A percentile compares a stretch with the other conserved stretches of the same genome.
phyloP scores from a whole-genome alignment of 495 filamentous ascomycete genomes.

The Xylaria telfairii region DNA sequence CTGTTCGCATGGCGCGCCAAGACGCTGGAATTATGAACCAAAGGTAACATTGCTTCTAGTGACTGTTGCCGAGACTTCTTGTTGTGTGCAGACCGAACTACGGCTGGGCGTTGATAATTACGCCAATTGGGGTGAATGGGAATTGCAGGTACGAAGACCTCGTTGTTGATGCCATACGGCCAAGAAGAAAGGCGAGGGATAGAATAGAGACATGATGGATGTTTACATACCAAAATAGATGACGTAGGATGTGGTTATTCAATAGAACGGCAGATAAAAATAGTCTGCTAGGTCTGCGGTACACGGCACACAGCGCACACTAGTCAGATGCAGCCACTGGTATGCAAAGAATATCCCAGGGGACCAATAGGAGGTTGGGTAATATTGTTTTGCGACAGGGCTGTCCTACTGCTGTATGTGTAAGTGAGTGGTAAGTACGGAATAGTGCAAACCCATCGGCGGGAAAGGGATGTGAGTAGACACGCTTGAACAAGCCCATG shows the following conservation, averaged over 20 bases:
- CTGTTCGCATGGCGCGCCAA: neutral
- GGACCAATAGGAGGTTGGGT: neutral
- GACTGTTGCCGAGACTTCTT: no score
- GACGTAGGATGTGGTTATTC: neutral
- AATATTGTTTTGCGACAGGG: neutral
- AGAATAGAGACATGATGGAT: neutral
- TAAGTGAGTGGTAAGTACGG: neutral
- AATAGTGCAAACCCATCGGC: no score
- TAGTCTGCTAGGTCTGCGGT: no score
- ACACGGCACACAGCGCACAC: neutral
- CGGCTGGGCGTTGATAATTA: neutral
- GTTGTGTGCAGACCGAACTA: slow-evolving; percentile 3
- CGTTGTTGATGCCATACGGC: neutral
- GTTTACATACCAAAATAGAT: slow-evolving; percentile 14
- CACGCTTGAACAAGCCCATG: neutral
- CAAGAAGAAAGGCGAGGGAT: neutral
- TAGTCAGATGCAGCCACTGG: neutral
- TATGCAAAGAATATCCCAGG: neutral
- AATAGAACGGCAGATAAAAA: neutral
- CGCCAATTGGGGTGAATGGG: neutral
- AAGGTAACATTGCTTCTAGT: no score
- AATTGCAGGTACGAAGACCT: neutral
- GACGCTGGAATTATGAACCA: no score
- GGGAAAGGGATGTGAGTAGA: no score
- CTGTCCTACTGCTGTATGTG: neutral